These are phyloP conservation scores for Dactylellina leptospora DNA, from an alignment of 2,329 filamentous ascomycete species.

Conservation along the genomic window DNA sequence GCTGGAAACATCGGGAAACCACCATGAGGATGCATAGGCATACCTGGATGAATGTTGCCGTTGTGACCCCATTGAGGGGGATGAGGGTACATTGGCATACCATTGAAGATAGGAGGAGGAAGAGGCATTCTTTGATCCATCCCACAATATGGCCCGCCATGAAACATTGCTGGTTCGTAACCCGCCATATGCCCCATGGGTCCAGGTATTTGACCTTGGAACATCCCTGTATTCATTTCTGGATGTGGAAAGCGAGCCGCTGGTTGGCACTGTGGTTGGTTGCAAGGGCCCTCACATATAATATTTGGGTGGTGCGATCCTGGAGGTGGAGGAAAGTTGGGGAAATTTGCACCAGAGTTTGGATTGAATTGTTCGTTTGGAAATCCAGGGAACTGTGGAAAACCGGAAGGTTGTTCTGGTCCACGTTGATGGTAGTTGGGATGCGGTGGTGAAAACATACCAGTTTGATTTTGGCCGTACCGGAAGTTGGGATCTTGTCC, in stretches of 20 bases:
- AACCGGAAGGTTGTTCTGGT: neutral
- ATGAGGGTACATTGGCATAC: constrained; percentile 19
- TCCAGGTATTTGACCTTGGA: constrained; percentile 26
- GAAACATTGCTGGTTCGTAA: constrained; percentile 43
- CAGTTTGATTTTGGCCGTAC: neutral
- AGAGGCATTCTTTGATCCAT: constrained; percentile 9
- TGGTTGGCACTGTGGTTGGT: constrained; percentile 35
- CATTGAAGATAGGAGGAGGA: constrained; percentile 27
- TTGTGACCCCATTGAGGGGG: constrained; percentile 31
- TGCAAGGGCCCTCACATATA: constrained; percentile 38
- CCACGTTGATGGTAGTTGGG: constrained; percentile 11
- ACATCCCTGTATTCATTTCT: constrained; percentile 25
- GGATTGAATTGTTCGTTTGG: constrained; percentile 20
- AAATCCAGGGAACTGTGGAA: constrained; percentile 4
- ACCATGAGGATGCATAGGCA: constrained; percentile 27
- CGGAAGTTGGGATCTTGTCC: constrained; percentile 8
- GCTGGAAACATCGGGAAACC: constrained; percentile 22
- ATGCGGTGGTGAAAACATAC: neutral
- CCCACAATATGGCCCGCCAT: constrained; percentile 11
- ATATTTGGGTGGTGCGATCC: constrained; percentile 32
- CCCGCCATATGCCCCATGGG: constrained; percentile 23
- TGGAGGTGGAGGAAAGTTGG: constrained; percentile 6
- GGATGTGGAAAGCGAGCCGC: constrained; percentile 3
- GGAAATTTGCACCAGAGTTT: constrained; percentile 4
- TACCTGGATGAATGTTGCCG: constrained; percentile 12